Percentiles rank a stretch among this genome's conserved stretches.
Evolutionary conservation across 2,329 filamentous ascomycete species (phyloP).

Genomic region (Capronia epimyces): DNA sequence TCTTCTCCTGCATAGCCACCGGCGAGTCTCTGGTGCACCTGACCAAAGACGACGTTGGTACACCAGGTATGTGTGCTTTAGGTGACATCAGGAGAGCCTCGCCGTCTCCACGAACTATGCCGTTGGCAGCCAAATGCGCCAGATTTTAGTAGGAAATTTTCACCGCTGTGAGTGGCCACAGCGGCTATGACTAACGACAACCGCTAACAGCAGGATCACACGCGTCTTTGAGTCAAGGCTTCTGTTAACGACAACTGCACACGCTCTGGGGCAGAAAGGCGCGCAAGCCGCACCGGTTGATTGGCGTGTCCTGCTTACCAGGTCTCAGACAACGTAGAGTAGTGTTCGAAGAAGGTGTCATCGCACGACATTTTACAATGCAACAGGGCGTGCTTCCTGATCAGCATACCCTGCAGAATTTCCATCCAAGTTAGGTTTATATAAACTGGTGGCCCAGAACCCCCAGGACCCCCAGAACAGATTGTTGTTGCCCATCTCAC

Average conservation of each 20-base stretch:
- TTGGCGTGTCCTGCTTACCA: conserved; percentile 10
- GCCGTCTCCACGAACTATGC: conserved; percentile 7
- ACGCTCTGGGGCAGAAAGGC: conserved; percentile 18
- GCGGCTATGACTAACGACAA: conserved; percentile 17
- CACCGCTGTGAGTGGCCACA: conserved; percentile 15
- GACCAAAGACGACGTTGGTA: neutral
- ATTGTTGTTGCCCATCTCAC: conserved; percentile 4
- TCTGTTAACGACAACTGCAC: conserved; percentile 24
- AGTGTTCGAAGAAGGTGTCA: conserved; percentile 3
- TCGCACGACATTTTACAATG: conserved; percentile 2
- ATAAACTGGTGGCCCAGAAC: conserved; percentile 13
- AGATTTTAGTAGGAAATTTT: conserved; percentile 20
- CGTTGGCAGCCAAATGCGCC: conserved; percentile 23
- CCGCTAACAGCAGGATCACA: conserved; percentile 26
- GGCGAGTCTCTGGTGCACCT: neutral
- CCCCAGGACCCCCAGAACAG: neutral
- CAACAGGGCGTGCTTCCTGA: conserved; percentile 13
- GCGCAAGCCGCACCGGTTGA: conserved; percentile 6
- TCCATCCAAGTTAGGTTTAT: conserved; percentile 14
- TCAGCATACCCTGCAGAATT: conserved; percentile 6
- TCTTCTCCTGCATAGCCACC: neutral
- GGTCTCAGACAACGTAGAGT: conserved; percentile 10
- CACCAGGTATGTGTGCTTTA: neutral
- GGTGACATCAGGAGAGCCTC: neutral
- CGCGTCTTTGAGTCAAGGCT: conserved; percentile 24